A percentile compares a stretch with the other conserved stretches of the same genome.
These are phyloP conservation scores for Alternaria viburni DNA, from an alignment of 2,329 filamentous ascomycete genomes.

Conservation along the genomic window DNA sequence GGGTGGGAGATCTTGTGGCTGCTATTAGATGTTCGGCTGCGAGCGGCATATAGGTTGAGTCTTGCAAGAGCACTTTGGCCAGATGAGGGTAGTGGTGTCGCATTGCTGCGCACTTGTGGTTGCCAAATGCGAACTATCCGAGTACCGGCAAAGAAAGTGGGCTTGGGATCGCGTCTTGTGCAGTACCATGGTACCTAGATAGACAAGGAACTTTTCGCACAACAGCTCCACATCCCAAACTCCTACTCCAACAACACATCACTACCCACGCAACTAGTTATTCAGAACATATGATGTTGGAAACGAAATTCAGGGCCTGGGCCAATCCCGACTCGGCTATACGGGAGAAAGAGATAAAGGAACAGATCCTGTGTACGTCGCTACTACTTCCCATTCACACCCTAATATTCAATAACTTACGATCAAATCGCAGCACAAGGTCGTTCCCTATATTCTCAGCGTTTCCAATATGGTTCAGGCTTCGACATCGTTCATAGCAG, in stretches of 20 bases:
- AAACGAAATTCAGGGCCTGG: background rate
- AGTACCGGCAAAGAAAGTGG: background rate
- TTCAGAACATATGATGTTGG: rapidly evolving
- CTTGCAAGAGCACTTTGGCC: too few species aligned
- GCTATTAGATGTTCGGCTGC: too few species aligned
- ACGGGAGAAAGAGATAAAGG: background rate
- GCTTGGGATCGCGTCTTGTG: background rate
- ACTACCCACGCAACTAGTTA: background rate
- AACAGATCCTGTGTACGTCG: background rate
- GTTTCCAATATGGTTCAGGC: too few species aligned
- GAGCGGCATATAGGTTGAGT: background rate
- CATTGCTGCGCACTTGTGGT: background rate
- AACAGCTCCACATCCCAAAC: background rate
- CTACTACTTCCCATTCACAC: too few species aligned
- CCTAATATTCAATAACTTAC: too few species aligned
- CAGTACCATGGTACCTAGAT: background rate
- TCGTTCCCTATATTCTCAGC: too few species aligned
- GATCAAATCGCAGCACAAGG: rapidly evolving
- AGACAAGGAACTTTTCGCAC: background rate
- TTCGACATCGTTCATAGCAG: too few species aligned
- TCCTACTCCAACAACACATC: background rate
- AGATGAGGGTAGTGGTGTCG: background rate
- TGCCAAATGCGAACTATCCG: background rate
- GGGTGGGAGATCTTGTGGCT: too few species aligned
- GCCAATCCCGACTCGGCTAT: background rate